Base-by-base conservation (phyloP, 2,329 filamentous ascomycete genomes). In the Dactylellina sp. region DNA sequence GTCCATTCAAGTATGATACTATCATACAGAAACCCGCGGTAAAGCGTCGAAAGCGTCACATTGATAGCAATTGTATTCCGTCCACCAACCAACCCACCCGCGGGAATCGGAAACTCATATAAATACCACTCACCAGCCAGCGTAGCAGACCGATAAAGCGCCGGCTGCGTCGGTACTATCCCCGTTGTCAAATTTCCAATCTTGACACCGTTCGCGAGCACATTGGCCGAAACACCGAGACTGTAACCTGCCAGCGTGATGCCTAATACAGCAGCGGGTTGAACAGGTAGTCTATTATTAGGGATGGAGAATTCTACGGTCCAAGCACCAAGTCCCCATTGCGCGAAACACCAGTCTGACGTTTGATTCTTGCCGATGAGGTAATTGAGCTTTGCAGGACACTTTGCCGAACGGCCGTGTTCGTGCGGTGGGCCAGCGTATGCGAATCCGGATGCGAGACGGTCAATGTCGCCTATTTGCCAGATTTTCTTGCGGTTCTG, bases 271-370 rank as follows among this genome's bases (percentile, higher is more conserved):
- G 75, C 47, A 16, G 64, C 65, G 18, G 46, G n/a, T 22, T 65
- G 49, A 7, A 49, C 55, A 4, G 71, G 65, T 25, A 32, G 28
- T 32, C 28, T 32, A 9, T 60, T 42, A 11, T 52, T 35, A 11
- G 35, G 56, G 55, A 75, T 39, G 32, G 72, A 42, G 59, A 82
- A 82, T 7, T 77, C 65, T 20, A 82, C 78, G 6, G 79, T 79
- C 81, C 81, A 82, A 37, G 80, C 82, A 0, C 81, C 81, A 14
- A 77, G 63, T 28, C 79, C 78, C 2, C 82, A 82, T 71, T 85
- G 84, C 0, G 81, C 84, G 61, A 84, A 86, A 71, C 82, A 85
- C 84, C 84, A 86, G 63, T 86, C 84, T 0, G 77, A 75, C 1
- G 79, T 79, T 2, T 78, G 77, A 16, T 79, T 81, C 52, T 76